Evolutionary conservation across 163 green algal genomes (phyloP).

Genomic region (Coccomyxa subellipsoidea): DNA sequence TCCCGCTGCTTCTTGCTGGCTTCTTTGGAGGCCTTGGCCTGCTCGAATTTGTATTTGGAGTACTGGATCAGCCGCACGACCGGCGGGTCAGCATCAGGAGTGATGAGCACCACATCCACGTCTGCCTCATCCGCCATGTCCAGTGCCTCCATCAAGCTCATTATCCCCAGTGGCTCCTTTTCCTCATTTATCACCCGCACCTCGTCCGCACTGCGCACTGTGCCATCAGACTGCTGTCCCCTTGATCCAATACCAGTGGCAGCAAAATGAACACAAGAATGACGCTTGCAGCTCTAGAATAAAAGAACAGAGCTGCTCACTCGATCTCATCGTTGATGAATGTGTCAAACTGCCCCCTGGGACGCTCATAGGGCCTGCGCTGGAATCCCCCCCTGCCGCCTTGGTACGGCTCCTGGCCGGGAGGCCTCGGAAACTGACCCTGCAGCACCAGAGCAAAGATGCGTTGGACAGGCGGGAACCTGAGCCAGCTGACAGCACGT

Average conservation of each 20-base stretch:
- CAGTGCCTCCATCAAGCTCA: constrained; percentile 47
- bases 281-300: not conserved
- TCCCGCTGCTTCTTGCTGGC: constrained; percentile 71
- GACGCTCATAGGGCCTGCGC: not conserved
- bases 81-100: constrained; percentile 63
- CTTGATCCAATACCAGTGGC: too few species aligned
- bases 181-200: constrained; percentile 52
- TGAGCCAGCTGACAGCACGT: not conserved
- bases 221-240: not conserved
- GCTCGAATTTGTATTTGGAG: constrained; percentile 85
- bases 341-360: not conserved
- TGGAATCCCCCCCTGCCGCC: not conserved
- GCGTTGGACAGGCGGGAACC: too few species aligned
- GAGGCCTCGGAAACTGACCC: not conserved
- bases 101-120: constrained; percentile 76
- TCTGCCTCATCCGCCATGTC: constrained; percentile 45
- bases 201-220: constrained; percentile 34
- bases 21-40: constrained; percentile 73
- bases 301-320: not conserved
- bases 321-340: constrained; percentile 3
- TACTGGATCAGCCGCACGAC: constrained; percentile 69
- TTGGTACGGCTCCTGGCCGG: not conserved
- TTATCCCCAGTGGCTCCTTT: constrained; percentile 58
- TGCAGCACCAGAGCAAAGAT: not conserved
- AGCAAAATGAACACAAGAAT: not conserved